A percentile compares a stretch with the other conserved stretches of the same genome.
These are phyloP conservation scores for Blastobotrys indianensis DNA, from an alignment of 1,139 yeast genomes.

Conservation along the genomic window DNA sequence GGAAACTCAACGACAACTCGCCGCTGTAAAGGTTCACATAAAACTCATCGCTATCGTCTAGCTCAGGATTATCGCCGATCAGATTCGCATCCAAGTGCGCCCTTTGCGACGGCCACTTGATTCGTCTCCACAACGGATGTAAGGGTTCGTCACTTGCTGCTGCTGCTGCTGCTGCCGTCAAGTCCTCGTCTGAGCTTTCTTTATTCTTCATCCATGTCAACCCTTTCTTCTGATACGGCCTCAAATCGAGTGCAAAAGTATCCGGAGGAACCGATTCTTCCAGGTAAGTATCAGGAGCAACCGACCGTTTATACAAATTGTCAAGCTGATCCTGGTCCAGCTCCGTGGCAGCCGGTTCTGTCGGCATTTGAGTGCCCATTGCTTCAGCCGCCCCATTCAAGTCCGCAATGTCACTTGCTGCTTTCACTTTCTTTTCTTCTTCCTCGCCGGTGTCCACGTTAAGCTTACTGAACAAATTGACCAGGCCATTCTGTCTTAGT, in stretches of 20 bases:
- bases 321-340: slow-evolving; percentile 68
- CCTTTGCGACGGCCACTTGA: slow-evolving; percentile 60
- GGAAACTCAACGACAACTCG: slow-evolving; percentile 63
- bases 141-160: slow-evolving; percentile 39
- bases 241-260: slow-evolving; percentile 50
- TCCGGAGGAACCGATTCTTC: slow-evolving; percentile 64
- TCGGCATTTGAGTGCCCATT: slow-evolving; percentile 30
- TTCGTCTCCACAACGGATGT: slow-evolving; percentile 85
- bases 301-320: slow-evolving; percentile 63
- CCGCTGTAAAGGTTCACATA: slow-evolving; percentile 84
- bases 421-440: slow-evolving; percentile 11
- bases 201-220: slow-evolving; percentile 70
- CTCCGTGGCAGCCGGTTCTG: slow-evolving; percentile 29
- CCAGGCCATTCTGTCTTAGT: slow-evolving; percentile 52
- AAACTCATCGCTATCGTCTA: slow-evolving; percentile 35
- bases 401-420: slow-evolving; percentile 12
- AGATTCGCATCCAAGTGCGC: slow-evolving; percentile 8
- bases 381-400: slow-evolving; percentile 24
- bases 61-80: slow-evolving; percentile 13
- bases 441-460: slow-evolving; percentile 29
- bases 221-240: slow-evolving; percentile 76
- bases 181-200: slow-evolving; percentile 35
- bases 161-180: slow-evolving; percentile 20
- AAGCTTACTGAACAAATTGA: slow-evolving; percentile 50
- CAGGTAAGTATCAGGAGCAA: slow-evolving; percentile 39